Evolutionary conservation across 2,329 filamentous ascomycete species (phyloP), one percentile per base, ranked within the genome.

Genomic region (Neofusicoccum laricinum): DNA sequence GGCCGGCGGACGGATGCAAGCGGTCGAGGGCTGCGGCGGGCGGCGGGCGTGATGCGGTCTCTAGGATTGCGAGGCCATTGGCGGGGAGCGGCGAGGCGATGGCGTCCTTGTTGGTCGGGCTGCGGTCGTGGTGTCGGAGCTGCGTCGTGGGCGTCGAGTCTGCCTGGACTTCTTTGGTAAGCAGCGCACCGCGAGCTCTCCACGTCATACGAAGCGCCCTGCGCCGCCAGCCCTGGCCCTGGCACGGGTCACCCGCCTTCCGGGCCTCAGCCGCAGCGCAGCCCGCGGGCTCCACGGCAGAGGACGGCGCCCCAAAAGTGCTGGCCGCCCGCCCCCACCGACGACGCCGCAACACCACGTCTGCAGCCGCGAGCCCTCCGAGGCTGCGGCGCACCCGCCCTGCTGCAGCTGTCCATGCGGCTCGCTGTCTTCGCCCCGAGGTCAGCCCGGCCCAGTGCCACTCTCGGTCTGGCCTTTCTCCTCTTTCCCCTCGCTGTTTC

Each of bases 201-300:
- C 53, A 58, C 55, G 55, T 59, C 55, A 59, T 59, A 59, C 55
- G 17, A 17, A 14, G 51, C 34, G 51, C 38, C 38, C 38, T 12
- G 51, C 34, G 51, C 38, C 38, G 21, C 5, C 12, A 30, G 36
- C 51, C 10, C 34, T 34, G 17, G 32, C 34, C 12, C 19, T 5
- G 2, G 10, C 49, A 11, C 7, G 46, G n/a, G n/a, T 45, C 25
- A 12, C 14, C 6, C 25, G 25, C 25, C 25, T 30, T 30, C 25
- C 25, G 25, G 25, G 25, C 25, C 25, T 30, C 25, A 30, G 25
- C 25, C 25, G 25, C 25, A 30, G n/a, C n/a, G n/a, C n/a, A n/a
- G n/a, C n/a, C 25, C 25, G 25, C 25, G 25, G 25, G 25, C 25
- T 30, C 25, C 25, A 1, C 25, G 25, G 25, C 25, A n/a, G n/a